Conservation (phyloP, 2,329 filamentous ascomycete genomes). For the Phoma herbarum region DNA sequence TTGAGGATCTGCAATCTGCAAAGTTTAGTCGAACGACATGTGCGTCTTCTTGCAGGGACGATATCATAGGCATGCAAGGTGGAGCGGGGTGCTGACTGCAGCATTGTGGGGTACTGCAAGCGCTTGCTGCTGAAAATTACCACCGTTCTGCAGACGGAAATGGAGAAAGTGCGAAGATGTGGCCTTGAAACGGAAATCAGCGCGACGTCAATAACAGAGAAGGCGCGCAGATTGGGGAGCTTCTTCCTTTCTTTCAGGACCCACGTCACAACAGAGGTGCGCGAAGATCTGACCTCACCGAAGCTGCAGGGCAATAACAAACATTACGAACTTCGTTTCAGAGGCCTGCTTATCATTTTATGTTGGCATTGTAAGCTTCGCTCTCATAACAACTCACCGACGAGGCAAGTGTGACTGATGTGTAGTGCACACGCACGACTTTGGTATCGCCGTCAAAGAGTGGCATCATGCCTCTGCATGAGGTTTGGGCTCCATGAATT, state of each 20-base stretch:
- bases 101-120: not conserved
- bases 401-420: not conserved
- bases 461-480: not conserved
- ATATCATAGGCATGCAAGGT: slow-evolving; percentile 5
- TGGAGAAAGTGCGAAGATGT: not conserved
- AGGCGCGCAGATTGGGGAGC: not conserved
- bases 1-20: slow-evolving; percentile 3
- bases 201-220: not conserved
- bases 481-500: not conserved
- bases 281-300: not conserved
- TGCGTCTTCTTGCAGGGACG: not conserved
- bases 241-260: not conserved
- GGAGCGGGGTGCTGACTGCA: slow-evolving; percentile 18
- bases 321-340: not conserved
- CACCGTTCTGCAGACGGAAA: not conserved
- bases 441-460: not conserved
- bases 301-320: not conserved
- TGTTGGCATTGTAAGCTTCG: not conserved
- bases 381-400: not conserved
- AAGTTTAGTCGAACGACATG: slow-evolving; percentile 1
- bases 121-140: not conserved
- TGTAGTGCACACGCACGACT: not conserved
- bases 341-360: not conserved
- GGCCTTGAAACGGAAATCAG: not conserved
- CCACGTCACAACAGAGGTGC: not conserved